A percentile compares a stretch with the other conserved stretches of the same genome.
Evolutionary conservation across 1,284 basidiomycete genomes (phyloP).

Genomic region (Apiotrichum sp.): DNA sequence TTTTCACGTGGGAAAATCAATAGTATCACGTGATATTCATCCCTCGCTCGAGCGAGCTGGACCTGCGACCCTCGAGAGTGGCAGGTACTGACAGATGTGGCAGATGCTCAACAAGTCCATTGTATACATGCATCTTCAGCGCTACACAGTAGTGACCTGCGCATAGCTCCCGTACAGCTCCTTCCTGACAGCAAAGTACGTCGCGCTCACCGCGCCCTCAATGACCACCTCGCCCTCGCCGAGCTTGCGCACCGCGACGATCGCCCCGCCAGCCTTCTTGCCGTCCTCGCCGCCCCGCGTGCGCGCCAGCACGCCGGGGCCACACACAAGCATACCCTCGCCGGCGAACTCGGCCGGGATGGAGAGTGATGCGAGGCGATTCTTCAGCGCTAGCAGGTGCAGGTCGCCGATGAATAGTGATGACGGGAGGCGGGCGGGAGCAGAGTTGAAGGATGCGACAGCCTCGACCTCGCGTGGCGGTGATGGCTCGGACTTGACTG

Average conservation of each 20-base stretch:
- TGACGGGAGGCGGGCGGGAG: constrained; percentile 63
- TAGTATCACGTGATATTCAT: background rate
- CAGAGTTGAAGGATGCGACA: constrained; percentile 51
- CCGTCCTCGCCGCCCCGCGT: constrained; percentile 53
- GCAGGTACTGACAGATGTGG: no score
- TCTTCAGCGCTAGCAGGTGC: constrained; percentile 77
- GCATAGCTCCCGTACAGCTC: constrained; percentile 87
- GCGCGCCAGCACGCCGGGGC: constrained; percentile 51
- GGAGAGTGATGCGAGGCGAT: constrained; percentile 62
- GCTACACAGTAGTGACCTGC: constrained; percentile 55
- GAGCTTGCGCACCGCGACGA: constrained; percentile 81
- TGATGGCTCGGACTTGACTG: constrained; percentile 1
- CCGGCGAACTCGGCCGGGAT: constrained; percentile 87
- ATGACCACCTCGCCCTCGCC: constrained; percentile 75
- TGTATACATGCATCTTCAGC: background rate
- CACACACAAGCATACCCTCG: constrained; percentile 91
- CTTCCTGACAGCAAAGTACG: constrained; percentile 77
- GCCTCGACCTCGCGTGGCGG: constrained; percentile 3
- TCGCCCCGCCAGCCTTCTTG: constrained; percentile 54
- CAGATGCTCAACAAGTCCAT: no score
- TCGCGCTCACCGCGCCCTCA: constrained; percentile 78
- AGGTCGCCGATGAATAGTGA: constrained; percentile 95
- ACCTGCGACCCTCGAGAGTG: no score
- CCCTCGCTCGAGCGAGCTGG: no score
- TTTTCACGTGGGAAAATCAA: background rate